phyloP scores from a whole-genome alignment of 2,329 filamentous ascomycete genomes.

The Hymenotorrendiella dingleyae region DNA sequence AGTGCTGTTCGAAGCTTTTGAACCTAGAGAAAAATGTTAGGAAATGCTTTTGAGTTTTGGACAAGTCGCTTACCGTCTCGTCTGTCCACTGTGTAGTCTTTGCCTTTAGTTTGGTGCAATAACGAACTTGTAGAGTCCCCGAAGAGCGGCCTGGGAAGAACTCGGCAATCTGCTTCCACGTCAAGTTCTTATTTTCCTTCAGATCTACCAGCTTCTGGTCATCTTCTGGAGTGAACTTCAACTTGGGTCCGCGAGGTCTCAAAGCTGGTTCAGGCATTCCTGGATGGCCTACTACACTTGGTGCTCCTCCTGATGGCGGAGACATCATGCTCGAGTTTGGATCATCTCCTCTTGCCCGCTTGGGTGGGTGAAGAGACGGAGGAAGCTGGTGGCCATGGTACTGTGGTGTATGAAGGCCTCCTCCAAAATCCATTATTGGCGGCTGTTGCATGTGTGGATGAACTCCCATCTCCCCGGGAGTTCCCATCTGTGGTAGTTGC shows the following conservation, averaged over 20 bases:
- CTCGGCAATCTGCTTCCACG: slow-evolving; percentile 96
- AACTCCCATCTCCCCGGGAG: slow-evolving; percentile 37
- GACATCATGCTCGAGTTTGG: slow-evolving; percentile 36
- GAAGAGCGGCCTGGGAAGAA: slow-evolving; percentile 90
- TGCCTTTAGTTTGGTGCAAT: slow-evolving; percentile 91
- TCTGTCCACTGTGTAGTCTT: slow-evolving; percentile 93
- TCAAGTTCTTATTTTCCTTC: slow-evolving; percentile 90
- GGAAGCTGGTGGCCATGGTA: slow-evolving; percentile 75
- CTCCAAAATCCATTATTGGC: slow-evolving; percentile 41
- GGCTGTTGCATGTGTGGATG: slow-evolving; percentile 52
- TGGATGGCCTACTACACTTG: slow-evolving; percentile 78
- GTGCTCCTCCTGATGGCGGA: slow-evolving; percentile 50
- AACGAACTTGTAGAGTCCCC: slow-evolving; percentile 86
- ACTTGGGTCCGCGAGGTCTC: slow-evolving; percentile 76
- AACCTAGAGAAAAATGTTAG: slow-evolving; percentile 47
- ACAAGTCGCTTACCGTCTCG: slow-evolving; percentile 64
- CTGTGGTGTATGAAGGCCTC: slow-evolving; percentile 34
- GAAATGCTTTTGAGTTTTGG: background rate
- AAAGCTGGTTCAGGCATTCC: slow-evolving; percentile 83
- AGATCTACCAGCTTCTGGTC: slow-evolving; percentile 82
- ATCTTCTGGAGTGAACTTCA: slow-evolving; percentile 91
- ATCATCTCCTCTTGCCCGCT: slow-evolving; percentile 58
- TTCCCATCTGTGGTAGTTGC: slow-evolving; percentile 29
- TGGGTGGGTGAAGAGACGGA: slow-evolving; percentile 63
- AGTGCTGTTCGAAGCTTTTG: slow-evolving; percentile 71